Base-by-base conservation (phyloP, 139 green algal species). In the Coccomyxa sp. region DNA sequence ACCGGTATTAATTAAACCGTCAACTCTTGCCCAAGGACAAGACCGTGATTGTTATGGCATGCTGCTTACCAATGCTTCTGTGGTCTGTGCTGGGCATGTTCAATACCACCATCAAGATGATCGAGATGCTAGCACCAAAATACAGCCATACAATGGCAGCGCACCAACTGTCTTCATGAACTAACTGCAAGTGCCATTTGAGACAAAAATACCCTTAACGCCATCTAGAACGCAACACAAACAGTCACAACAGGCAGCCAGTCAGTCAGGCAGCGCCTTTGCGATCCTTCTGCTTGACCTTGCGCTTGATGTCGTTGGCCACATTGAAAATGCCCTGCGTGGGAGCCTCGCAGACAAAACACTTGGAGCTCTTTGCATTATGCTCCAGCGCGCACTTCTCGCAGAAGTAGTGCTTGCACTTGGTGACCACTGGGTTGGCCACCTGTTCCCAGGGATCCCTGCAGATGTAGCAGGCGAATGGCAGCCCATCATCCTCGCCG, bases 351-450 rank as follows among this genome's bases (percentile, higher is more conserved):
- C 97, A 99, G 58, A 95, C 93, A 67, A 90, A 93, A 79, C 97
- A 99, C 83, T 96, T 96, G 74, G 89, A 88, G 4, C 81, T 92
- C 84, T 94, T 98, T 57, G 92, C 83, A 85, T 97, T 95, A 74
- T 96, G 92, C 91, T 97, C 95, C 71, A 99, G 89, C 11, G 97
- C 97, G 86, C 97, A 99, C 51, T 90, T 88, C 83, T 99, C 96
- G 80, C 97, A 99, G 77, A 99, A 99, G 86, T 98, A 99, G 89
- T 99, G 97, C 82, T 88, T 89, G 92, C 97, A 99, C 7, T 79
- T 83, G 0, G 97, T 99, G 21, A 98, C 92, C 63, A 99, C 96
- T 10, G 97, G 95, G 67, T 94, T 91, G 60, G 90, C 87, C 59
- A 88, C 90, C 67, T 98, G 91, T 18, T 91, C 85, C 94, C 97